Conservation (phyloP, 2,329 filamentous ascomycete genomes). For the Fusarium armeniacum region DNA sequence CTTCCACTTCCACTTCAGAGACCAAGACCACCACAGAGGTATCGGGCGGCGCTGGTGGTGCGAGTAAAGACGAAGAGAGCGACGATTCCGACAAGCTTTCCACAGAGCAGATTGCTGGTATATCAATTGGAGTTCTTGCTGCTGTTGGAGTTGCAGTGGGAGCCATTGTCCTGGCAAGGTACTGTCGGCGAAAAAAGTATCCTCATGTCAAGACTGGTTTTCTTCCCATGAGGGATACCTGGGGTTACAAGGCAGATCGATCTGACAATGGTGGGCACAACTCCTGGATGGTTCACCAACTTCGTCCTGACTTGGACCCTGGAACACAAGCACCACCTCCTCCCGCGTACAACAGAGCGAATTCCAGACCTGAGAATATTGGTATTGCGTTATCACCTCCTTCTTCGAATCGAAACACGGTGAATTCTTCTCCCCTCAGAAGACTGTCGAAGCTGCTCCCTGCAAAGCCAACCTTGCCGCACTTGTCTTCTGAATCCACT, state of each 20-base stretch:
- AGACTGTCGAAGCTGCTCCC: slow-evolving; percentile 62
- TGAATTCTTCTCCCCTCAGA: slow-evolving; percentile 48
- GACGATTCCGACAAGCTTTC: slow-evolving; percentile 46
- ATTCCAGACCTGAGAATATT: slow-evolving; percentile 57
- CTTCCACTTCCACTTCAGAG: slow-evolving; percentile 30
- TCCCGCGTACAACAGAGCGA: slow-evolving; percentile 49
- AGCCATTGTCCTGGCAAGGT: slow-evolving; percentile 61
- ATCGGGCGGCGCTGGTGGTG: slow-evolving; percentile 27
- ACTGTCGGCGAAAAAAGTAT: slow-evolving; percentile 58
- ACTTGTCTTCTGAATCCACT: slow-evolving; percentile 34
- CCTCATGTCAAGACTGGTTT: slow-evolving; percentile 57
- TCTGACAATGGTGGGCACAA: slow-evolving; percentile 41
- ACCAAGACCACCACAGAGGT: slow-evolving; percentile 35
- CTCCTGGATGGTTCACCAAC: slow-evolving; percentile 50
- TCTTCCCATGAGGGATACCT: slow-evolving; percentile 56
- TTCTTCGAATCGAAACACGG: slow-evolving; percentile 42
- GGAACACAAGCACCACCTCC: slow-evolving; percentile 40
- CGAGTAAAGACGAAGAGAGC: slow-evolving; percentile 29
- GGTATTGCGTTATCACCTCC: slow-evolving; percentile 61
- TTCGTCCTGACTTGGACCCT: slow-evolving; percentile 42
- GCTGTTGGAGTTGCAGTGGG: slow-evolving; percentile 64
- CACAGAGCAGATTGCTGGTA: slow-evolving; percentile 68
- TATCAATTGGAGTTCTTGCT: slow-evolving; percentile 68
- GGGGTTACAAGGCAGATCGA: slow-evolving; percentile 53
- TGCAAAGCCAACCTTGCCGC: slow-evolving; percentile 60